Percentiles rank a stretch among this genome's conserved stretches.
Evolutionary conservation across 768 basidiomycete genomes (phyloP).

Genomic region (Antrodiella citrinella): DNA sequence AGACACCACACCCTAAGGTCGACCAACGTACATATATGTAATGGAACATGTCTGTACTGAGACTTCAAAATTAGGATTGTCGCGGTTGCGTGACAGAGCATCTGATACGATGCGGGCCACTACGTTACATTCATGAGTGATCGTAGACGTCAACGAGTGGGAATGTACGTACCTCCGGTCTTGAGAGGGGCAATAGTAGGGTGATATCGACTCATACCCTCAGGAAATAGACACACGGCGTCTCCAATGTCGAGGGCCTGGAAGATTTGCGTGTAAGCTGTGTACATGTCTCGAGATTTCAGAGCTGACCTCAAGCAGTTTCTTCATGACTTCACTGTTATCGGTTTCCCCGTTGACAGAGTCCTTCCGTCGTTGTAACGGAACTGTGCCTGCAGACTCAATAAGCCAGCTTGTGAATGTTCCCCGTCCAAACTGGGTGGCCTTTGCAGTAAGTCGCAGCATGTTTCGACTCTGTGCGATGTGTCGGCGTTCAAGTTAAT

Average conservation of each 20-base stretch:
- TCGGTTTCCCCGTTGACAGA: conserved; percentile 44
- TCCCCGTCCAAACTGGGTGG: conserved; percentile 73
- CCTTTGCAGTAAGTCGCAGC: conserved; percentile 80
- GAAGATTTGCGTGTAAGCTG: too few species aligned
- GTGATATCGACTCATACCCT: conserved; percentile 80
- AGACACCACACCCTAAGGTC: conserved; percentile 4
- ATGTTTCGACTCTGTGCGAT: conserved; percentile 65
- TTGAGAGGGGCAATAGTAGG: conserved; percentile 83
- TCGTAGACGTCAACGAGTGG: conserved; percentile 29
- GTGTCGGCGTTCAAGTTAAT: too few species aligned
- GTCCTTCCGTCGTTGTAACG: conserved; percentile 73
- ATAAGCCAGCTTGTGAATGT: conserved; percentile 91
- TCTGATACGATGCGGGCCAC: conserved; percentile 80
- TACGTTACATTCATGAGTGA: conserved; percentile 25
- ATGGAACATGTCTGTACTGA: conserved; percentile 71
- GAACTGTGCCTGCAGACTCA: conserved; percentile 81
- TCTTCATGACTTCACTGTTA: conserved; percentile 62
- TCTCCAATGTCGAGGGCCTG: conserved; percentile 73
- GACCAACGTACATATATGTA: conserved; percentile 59
- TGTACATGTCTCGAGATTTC: too few species aligned
- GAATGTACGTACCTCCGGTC: too few species aligned
- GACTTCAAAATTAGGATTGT: conserved; percentile 64
- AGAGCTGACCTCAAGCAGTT: conserved; percentile 52
- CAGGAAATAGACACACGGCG: conserved; percentile 78
- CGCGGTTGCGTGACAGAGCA: conserved; percentile 58